Evolutionary conservation across 495 filamentous ascomycete genomes (phyloP).

Genomic region (Xylaria longipes): DNA sequence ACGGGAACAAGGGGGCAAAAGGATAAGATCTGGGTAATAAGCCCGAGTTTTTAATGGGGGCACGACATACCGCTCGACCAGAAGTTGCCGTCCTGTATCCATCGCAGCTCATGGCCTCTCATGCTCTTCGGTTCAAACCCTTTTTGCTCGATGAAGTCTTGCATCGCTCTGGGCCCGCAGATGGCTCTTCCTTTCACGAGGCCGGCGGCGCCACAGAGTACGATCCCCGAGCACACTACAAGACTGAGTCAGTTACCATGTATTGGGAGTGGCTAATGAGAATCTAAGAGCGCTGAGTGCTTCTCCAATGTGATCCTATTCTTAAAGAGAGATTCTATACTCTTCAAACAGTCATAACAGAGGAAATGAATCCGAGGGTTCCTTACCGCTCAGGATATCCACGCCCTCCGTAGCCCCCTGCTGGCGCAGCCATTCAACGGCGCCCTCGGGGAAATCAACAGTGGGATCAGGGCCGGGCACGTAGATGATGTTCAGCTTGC

Average conservation of each 20-base stretch:
- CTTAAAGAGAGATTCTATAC: not conserved
- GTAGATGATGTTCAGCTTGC: constrained; percentile 59
- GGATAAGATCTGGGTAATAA: not conserved
- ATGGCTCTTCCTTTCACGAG: constrained; percentile 54
- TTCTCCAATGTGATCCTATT: not conserved
- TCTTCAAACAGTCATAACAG: not conserved
- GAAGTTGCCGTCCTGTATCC: constrained; percentile 63
- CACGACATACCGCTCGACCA: constrained; percentile 63
- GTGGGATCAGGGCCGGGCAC: constrained; percentile 60
- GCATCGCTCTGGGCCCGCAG: constrained; percentile 59
- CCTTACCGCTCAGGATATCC: constrained; percentile 51
- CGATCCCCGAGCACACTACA: constrained; percentile 59
- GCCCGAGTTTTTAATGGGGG: not conserved
- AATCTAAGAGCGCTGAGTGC: not conserved
- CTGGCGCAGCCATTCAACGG: constrained; percentile 52
- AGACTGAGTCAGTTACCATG: not conserved
- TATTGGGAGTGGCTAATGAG: not conserved
- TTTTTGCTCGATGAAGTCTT: constrained; percentile 48
- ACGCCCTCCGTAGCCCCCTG: constrained; percentile 46
- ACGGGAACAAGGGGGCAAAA: not conserved
- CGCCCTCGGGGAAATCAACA: constrained; percentile 39
- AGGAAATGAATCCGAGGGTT: too few species aligned
- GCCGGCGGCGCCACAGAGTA: constrained; percentile 56
- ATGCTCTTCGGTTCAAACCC: constrained; percentile 53
- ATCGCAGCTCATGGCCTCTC: constrained; percentile 55